A percentile compares a stretch with the other conserved stretches of the same genome.
These are phyloP conservation scores for Raddia guianensis DNA, from an alignment of 176 grass and related monocot species.

Conservation along the genomic window DNA sequence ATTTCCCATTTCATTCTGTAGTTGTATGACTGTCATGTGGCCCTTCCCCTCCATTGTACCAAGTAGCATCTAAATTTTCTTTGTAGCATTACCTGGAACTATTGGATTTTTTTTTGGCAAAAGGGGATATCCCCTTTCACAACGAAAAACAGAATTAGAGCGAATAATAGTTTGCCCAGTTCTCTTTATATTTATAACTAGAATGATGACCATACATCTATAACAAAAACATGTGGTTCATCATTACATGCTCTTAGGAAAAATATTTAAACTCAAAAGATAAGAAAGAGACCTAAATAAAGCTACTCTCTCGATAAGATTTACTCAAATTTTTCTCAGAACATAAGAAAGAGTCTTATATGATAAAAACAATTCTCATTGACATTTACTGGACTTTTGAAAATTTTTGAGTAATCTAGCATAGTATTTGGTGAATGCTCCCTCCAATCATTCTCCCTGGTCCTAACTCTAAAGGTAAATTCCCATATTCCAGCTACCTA, in stretches of 20 bases:
- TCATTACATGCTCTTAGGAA: neutral
- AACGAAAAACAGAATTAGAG: too few relatives aligned
- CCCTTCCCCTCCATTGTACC: neutral
- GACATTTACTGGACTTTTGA: neutral
- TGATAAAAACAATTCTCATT: neutral
- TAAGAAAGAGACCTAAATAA: neutral
- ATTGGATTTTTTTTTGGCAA: too few relatives aligned
- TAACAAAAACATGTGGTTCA: neutral
- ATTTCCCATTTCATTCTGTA: neutral
- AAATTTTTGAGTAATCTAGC: neutral
- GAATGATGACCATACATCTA: neutral
- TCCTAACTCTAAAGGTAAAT: constrained; percentile 15
- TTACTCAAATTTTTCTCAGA: neutral
- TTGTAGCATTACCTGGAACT: neutral
- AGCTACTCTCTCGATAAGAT: neutral
- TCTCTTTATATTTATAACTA: neutral
- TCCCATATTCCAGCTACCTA: neutral
- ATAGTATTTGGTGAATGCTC: neutral
- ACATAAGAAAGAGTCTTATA: neutral
- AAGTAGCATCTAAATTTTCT: neutral
- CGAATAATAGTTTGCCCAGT: too few relatives aligned
- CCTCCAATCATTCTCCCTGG: neutral
- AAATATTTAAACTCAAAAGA: constrained; percentile 6
- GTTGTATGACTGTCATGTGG: neutral
- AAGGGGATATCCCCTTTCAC: too few relatives aligned